Evolutionary conservation across 148 eudicot species (phyloP).

Genomic region (Fallopia convolvulus): DNA sequence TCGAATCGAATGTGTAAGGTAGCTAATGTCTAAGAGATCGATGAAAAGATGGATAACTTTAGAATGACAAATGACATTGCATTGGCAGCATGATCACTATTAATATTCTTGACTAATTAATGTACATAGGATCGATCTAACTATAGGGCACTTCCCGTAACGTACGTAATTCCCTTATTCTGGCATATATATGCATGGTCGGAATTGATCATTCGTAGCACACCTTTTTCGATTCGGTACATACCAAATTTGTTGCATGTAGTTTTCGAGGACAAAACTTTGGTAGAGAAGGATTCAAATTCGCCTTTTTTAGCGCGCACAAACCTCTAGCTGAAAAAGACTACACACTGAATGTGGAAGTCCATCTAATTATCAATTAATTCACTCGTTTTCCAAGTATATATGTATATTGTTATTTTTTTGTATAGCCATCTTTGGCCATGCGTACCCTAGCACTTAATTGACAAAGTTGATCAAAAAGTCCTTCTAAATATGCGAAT

Average conservation of each 20-base stretch:
- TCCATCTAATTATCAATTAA: not conserved
- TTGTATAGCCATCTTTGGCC: constrained; percentile 4
- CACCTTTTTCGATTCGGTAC: not conserved
- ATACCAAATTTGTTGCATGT: not conserved
- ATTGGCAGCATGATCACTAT: not conserved
- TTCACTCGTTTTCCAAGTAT: not conserved
- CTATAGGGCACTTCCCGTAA: not conserved
- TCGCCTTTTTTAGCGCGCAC: not conserved
- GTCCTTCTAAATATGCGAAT: constrained; percentile 1
- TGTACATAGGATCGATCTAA: not conserved
- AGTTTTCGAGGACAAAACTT: not conserved
- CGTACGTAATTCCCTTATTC: constrained; percentile 8
- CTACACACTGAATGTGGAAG: not conserved
- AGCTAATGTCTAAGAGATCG: not conserved
- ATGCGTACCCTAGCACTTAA: not conserved
- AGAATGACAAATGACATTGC: not conserved
- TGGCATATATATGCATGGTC: not conserved
- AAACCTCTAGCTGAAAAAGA: not conserved
- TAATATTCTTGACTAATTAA: not conserved
- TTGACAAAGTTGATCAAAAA: not conserved
- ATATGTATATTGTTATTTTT: not conserved
- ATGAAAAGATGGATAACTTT: not conserved
- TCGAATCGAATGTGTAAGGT: not conserved
- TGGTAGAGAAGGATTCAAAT: not conserved
- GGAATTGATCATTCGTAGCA: not conserved